Conservation (phyloP, 495 filamentous ascomycete species). For the Aspergillus nidulans region DNA sequence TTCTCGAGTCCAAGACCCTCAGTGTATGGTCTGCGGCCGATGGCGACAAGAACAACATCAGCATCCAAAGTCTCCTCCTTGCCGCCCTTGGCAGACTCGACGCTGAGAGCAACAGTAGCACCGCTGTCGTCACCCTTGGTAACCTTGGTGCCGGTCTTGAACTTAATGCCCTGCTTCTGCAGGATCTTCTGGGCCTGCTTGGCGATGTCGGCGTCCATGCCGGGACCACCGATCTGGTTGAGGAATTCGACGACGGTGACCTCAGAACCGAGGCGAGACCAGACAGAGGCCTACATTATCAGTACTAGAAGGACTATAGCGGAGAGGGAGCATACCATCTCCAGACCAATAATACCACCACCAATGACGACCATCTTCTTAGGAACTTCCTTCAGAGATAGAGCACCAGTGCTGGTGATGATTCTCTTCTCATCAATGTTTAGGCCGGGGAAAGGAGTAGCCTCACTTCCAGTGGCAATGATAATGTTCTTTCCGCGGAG, state of each 20-base stretch:
- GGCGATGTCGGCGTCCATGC: constrained; percentile 93
- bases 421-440: constrained; percentile 97
- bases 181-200: constrained; percentile 92
- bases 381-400: constrained; percentile 81
- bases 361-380: constrained; percentile 98
- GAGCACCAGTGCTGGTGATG: constrained; percentile 91
- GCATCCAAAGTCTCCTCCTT: constrained; percentile 90
- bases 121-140: constrained; percentile 74
- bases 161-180: constrained; percentile 94
- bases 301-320: background rate
- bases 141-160: constrained; percentile 97
- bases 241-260: constrained; percentile 98
- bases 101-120: constrained; percentile 68
- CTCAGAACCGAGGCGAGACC: constrained; percentile 87
- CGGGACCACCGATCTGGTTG: constrained; percentile 92
- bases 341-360: constrained; percentile 96
- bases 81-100: constrained; percentile 93
- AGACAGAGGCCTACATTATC: constrained; percentile 69
- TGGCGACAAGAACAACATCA: constrained; percentile 94
- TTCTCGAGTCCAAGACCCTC: constrained; percentile 87
- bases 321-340: constrained; percentile 63
- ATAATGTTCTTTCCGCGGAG: constrained; percentile 92
- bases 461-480: constrained; percentile 91
- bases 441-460: constrained; percentile 93
- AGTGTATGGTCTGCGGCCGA: constrained; percentile 94